These are phyloP conservation scores for Barnettozyma wickerhamii DNA, from an alignment of 805 yeast genomes.

Conservation along the genomic window DNA sequence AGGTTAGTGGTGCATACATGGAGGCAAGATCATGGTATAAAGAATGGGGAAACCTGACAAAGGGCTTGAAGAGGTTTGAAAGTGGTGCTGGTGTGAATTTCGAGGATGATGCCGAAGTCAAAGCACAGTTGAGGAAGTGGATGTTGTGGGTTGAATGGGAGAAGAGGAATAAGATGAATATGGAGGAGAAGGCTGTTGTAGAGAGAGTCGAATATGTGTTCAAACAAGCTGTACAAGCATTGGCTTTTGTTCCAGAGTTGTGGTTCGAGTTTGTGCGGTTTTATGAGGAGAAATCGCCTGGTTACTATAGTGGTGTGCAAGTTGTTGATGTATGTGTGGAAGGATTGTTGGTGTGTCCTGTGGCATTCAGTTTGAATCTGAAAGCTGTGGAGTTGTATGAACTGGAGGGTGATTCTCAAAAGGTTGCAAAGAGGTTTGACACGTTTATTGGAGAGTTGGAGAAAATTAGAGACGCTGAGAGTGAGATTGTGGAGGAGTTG, in stretches of 20 bases:
- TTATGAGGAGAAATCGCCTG: constrained; percentile 19
- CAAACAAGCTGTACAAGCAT: constrained; percentile 57
- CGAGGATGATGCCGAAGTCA: constrained; percentile 22
- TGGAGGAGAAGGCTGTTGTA: constrained; percentile 45
- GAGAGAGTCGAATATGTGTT: constrained; percentile 68
- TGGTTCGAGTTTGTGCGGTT: constrained; percentile 64
- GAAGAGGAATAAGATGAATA: constrained; percentile 58
- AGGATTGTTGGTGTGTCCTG: constrained; percentile 63
- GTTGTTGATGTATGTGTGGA: constrained; percentile 43
- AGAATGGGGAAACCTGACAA: constrained; percentile 61
- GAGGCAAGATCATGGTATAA: constrained; percentile 72
- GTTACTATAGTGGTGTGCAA: constrained; percentile 11
- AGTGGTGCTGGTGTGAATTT: constrained; percentile 24
- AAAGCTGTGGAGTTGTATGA: constrained; percentile 71
- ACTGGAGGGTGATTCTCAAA: constrained; percentile 43
- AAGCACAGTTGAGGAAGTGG: constrained; percentile 52
- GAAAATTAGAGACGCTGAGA: constrained; percentile 30
- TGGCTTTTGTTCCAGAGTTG: constrained; percentile 64
- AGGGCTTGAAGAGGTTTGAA: constrained; percentile 40
- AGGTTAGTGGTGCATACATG: constrained; percentile 81
- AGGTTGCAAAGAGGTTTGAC: constrained; percentile 47
- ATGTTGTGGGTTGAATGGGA: constrained; percentile 79
- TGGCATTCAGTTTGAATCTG: constrained; percentile 61
- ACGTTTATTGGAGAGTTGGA: constrained; percentile 44
- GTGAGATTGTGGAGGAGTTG: constrained; percentile 17